Percentiles rank a stretch among this genome's conserved stretches.
Conservation (phyloP, 2,329 filamentous ascomycete genomes). For the Didymella arachidicola region DNA sequence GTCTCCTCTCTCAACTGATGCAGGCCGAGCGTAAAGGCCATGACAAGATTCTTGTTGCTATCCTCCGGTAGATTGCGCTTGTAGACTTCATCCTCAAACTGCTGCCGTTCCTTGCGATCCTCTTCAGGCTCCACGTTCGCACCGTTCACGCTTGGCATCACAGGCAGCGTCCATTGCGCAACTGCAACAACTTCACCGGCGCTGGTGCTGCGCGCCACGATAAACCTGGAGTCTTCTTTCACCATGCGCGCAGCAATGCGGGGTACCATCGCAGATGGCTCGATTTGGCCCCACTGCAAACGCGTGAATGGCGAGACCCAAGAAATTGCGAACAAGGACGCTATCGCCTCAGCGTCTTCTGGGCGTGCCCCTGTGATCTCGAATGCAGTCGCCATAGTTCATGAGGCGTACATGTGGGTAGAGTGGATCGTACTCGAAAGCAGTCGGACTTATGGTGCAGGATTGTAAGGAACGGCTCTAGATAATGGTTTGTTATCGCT, state of each 20-base stretch:
- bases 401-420: background rate
- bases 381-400: constrained; percentile 1
- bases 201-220: constrained; percentile 25
- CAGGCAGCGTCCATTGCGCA: constrained; percentile 38
- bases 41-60: constrained; percentile 39
- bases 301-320: constrained; percentile 39
- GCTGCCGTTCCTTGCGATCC: constrained; percentile 32
- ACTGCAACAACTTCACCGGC: constrained; percentile 30
- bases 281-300: constrained; percentile 40
- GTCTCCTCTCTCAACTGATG: constrained; percentile 23
- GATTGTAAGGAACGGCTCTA: background rate
- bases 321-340: constrained; percentile 34
- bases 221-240: constrained; percentile 14
- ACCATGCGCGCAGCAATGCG: constrained; percentile 33
- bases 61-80: constrained; percentile 28
- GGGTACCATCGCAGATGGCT: constrained; percentile 31
- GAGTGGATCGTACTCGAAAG: background rate
- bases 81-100: constrained; percentile 36
- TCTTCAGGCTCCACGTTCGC: constrained; percentile 22
- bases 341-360: constrained; percentile 31
- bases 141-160: background rate
- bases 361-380: constrained; percentile 22
- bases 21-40: constrained; percentile 31
- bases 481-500: background rate
- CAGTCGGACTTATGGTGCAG: too few relatives aligned